Conservation (phyloP, 768 basidiomycete genomes). For the Tricholoma furcatifolium region DNA sequence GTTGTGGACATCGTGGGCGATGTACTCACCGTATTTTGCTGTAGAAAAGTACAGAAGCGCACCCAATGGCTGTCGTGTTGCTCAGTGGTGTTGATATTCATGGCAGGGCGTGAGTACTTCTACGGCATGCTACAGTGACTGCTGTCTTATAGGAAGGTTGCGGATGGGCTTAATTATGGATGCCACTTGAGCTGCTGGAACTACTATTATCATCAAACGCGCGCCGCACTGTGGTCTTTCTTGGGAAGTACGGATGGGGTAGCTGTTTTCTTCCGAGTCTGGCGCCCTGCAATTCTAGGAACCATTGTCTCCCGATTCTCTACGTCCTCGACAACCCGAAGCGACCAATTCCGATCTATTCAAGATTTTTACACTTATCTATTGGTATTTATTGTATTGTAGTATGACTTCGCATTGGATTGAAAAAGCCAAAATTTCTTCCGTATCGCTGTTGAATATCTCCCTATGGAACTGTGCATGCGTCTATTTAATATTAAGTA, state of each 20-base stretch:
- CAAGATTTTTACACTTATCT: neutral
- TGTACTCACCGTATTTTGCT: constrained; percentile 62
- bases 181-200: constrained; percentile 27
- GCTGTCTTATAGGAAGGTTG: neutral
- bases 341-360: constrained; percentile 7
- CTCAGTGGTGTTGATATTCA: constrained; percentile 59
- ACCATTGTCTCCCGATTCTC: constrained; percentile 30
- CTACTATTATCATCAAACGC: constrained; percentile 25
- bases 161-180: constrained; percentile 18
- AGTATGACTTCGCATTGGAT: too few species aligned
- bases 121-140: neutral
- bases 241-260: constrained; percentile 29
- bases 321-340: constrained; percentile 15
- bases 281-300: constrained; percentile 19
- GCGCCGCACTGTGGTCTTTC: constrained; percentile 15
- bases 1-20: constrained; percentile 45
- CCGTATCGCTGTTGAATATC: too few species aligned
- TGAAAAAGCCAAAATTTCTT: too few species aligned
- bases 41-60: constrained; percentile 42
- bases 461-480: too few species aligned
- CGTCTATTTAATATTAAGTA: too few species aligned
- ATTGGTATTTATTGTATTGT: too few species aligned
- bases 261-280: constrained; percentile 18
- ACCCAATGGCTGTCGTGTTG: constrained; percentile 51
- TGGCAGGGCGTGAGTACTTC: neutral